Base-by-base conservation (phyloP, 1,284 basidiomycete genomes). In the Papiliotrema laurentii region DNA sequence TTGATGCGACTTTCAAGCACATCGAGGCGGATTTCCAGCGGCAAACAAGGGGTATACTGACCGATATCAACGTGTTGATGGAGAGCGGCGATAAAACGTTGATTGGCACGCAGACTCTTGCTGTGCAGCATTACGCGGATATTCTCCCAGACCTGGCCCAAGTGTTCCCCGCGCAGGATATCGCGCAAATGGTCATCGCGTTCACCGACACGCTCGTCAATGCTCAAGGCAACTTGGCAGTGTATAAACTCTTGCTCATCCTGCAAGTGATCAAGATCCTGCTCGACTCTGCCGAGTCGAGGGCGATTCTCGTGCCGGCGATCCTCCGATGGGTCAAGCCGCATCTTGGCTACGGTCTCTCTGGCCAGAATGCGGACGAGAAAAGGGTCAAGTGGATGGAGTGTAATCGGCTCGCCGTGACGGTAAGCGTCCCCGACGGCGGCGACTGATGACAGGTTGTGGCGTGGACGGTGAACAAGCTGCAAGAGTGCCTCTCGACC, bases 311-410 rank as follows among this genome's bases (percentile, higher is more conserved):
- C 19, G 84, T 96, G 5, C 93, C 96, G 49, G 84, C 86, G 25
- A 82, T 97, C 31, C 84, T 92, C 3, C 81, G 86, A 21, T 97
- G 92, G 91, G 85, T 97, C 59, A 94, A 92, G 64, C 91, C 92
- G 0, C 86, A 94, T 68, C 87, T 97, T 56, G 93, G 93, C n/a
- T 96, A 87, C 64, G 90, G 96, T 56, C 26, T 13, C 55, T 38
- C 21, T 51, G 56, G 19, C 53, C 60, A 47, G 24, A 51, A 51
- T 2, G 52, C 47, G 0, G 49, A 60, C 7, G 51, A 49, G 5
- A 85, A 86, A 10, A 80, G 88, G n/a, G 79, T 96, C 25, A 80
- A 79, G 42, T 97, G 93, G 93, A 66, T 97, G 53, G 93, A 98
- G 74, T 85, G 84, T 55, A 86, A 87, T 49, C 80, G 94, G 18